Evolutionary conservation across 495 filamentous ascomycete genomes (phyloP), one percentile per base, ranked within the genome.

Genomic region (Trichoderma virens): DNA sequence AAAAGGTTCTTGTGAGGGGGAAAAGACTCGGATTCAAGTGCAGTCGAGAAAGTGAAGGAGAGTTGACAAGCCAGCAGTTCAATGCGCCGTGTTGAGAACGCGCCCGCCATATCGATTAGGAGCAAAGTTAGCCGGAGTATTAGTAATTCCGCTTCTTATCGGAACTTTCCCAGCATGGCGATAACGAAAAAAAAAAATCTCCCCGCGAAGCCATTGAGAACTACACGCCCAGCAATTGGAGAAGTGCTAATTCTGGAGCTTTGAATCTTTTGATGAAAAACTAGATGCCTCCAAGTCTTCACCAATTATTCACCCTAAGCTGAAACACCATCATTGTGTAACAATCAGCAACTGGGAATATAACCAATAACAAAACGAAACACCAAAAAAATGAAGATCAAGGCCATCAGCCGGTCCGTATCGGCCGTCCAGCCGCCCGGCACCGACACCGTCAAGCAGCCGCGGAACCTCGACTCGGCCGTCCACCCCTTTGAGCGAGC

Each of bases 401-500:
- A 96, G 82, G 89, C 93, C 41, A 88, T 98, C 71, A 89, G 84
- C 66, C 89, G 92, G 70, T 83, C 90, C 18, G 80, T 87, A 34
- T 80, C 86, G 72, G 87, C 91, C 60, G 86, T 90, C 70, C 90
- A 93, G 75, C 85, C 90, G 41, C 85, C 90, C 43, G 93, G 93
- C 59, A 86, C 88, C 47, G 83, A 85, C 74, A 85, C 89, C 66
- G 77, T 86, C 59, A 85, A 84, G 68, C 83, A 88, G 69, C 86
- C 90, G 62, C 88, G 93, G 68, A 98, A 98, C 69, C 84, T 98
- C 65, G 91, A 97, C 71, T 95, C 94, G 13, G 86, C 90, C 35
- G 82, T 94, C 62, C 94, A 98, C 80, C 95, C 95, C 27, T 98
- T 98, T 75, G 93, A 95, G 74, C 82, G 91, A 68, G 94, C 92